A percentile compares a stretch with the other conserved stretches of the same genome.
Conservation (phyloP, 306 rosid genomes). For the Rosa multiflora region DNA sequence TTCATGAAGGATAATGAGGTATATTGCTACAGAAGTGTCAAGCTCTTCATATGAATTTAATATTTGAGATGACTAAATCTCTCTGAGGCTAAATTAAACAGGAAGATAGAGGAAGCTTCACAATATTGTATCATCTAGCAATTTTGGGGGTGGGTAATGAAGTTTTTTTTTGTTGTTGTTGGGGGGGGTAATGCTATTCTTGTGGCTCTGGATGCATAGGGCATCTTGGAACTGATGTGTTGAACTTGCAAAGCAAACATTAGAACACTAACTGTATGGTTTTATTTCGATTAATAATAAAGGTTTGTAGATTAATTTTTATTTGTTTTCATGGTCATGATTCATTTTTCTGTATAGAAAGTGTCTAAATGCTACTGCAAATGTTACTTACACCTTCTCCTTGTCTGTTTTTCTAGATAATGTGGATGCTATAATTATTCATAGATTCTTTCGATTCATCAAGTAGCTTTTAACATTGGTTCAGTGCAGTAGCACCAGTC, state of each 20-base stretch:
- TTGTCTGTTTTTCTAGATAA: not conserved
- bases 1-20: too few relatives aligned
- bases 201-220: not conserved
- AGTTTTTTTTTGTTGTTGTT: not conserved
- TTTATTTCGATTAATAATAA: not conserved
- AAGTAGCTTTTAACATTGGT: not conserved
- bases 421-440: slow-evolving; percentile 11
- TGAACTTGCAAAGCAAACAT: not conserved
- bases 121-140: too few relatives aligned
- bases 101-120: too few relatives aligned
- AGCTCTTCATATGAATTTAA: too few relatives aligned
- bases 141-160: not conserved
- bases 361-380: not conserved
- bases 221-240: not conserved
- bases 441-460: not conserved
- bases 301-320: not conserved
- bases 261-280: not conserved
- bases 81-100: too few relatives aligned
- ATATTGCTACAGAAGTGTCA: too few relatives aligned
- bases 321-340: not conserved
- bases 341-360: not conserved
- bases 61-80: too few relatives aligned
- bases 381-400: slow-evolving; percentile 13
- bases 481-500: not conserved
- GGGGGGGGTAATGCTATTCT: not conserved